Conservation (phyloP, 306 rosid genomes). For the Cicer bijugum region DNA sequence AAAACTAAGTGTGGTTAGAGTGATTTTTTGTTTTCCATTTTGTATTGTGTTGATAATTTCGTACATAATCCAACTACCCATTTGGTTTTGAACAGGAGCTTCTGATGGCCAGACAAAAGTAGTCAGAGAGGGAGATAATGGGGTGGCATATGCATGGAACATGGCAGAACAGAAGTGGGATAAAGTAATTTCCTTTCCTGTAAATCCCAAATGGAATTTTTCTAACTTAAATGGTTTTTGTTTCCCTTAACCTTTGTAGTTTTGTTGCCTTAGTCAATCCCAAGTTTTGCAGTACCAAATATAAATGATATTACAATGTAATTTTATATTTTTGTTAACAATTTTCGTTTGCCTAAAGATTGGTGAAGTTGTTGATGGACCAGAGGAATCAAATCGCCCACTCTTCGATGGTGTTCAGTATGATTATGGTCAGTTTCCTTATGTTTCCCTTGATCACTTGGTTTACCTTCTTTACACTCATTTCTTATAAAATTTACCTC, state of each 20-base stretch:
- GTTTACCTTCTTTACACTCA: conserved; percentile 24
- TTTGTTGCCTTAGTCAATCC: conserved; percentile 22
- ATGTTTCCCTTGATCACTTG: conserved; percentile 26
- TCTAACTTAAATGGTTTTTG: conserved; percentile 3
- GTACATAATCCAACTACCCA: conserved; percentile 17
- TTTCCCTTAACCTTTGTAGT: conserved; percentile 36
- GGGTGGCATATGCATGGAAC: conserved; percentile 96
- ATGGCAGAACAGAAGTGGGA: conserved; percentile 83
- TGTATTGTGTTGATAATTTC: not conserved
- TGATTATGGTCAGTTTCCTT: conserved; percentile 72
- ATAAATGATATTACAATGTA: conserved; percentile 17
- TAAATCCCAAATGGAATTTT: conserved; percentile 23
- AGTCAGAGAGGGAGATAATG: conserved; percentile 96
- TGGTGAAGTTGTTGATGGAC: conserved; percentile 99
- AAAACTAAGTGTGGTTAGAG: not conserved
- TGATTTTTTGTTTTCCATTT: not conserved
- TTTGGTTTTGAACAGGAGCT: conserved; percentile 70
- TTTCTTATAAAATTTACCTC: conserved; percentile 36
- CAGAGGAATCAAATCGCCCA: conserved; percentile 73
- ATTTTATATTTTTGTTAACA: conserved; percentile 9
- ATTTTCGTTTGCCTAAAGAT: conserved; percentile 54
- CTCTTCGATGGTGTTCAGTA: conserved; percentile 76
- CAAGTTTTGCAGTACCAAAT: conserved; percentile 20
- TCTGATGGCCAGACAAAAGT: conserved; percentile 93
- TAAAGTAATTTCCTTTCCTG: conserved; percentile 63